phyloP scores from a whole-genome alignment of 2,329 filamentous ascomycete genomes.

The Ceratocystis alfenasii region DNA sequence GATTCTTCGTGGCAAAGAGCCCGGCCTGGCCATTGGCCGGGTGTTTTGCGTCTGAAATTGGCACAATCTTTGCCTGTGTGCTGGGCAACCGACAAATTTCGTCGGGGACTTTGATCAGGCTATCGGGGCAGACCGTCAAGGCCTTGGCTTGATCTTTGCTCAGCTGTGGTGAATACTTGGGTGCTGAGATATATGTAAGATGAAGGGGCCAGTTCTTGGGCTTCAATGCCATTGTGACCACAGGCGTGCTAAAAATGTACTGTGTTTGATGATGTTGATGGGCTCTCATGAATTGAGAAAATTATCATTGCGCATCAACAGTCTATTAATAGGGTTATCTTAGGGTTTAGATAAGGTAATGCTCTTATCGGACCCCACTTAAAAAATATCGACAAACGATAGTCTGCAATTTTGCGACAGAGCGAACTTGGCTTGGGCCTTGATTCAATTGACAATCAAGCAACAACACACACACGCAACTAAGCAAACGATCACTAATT shows the following conservation, averaged over 20 bases:
- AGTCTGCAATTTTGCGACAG: conserved; percentile 20
- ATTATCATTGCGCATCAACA: not conserved
- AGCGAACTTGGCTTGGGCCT: not conserved
- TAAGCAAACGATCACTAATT: not conserved
- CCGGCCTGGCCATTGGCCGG: conserved; percentile 48
- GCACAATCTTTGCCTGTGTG: conserved; percentile 41
- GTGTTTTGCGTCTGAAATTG: conserved; percentile 40
- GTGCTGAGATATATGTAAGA: conserved; percentile 41
- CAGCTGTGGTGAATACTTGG: conserved; percentile 38
- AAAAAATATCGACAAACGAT: conserved; percentile 19
- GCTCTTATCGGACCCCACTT: conserved; percentile 21
- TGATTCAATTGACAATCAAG: not conserved
- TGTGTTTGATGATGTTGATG: not conserved
- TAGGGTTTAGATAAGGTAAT: conserved; percentile 19
- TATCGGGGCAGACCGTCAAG: conserved; percentile 21
- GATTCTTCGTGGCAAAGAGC: conserved; percentile 45
- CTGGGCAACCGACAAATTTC: conserved; percentile 35
- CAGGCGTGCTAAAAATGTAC: not conserved
- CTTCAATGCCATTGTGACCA: conserved; percentile 28
- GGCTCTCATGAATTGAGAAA: not conserved
- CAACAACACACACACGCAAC: not conserved
- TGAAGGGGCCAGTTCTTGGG: conserved; percentile 45
- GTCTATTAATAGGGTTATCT: conserved; percentile 10
- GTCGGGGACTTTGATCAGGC: conserved; percentile 29
- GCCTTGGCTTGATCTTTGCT: conserved; percentile 32